These are phyloP conservation scores for Chaetomium tenue DNA, from an alignment of 495 filamentous ascomycete genomes.

Conservation along the genomic window DNA sequence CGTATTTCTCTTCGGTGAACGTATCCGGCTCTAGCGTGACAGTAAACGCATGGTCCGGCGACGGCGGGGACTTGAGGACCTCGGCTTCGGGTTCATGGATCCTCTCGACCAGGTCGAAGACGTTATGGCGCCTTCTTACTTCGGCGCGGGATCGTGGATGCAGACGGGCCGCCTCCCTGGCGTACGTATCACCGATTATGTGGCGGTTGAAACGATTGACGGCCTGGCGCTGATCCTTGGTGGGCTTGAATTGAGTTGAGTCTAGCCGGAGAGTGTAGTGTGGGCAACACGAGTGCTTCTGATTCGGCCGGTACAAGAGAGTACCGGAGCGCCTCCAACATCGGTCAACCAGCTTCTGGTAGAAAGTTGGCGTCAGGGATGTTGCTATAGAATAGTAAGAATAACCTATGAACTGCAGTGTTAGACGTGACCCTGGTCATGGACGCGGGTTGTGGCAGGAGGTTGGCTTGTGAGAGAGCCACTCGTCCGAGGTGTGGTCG, in stretches of 20 bases:
- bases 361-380: conserved; percentile 66
- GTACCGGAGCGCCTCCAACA: conserved; percentile 84
- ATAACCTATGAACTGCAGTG: conserved; percentile 56
- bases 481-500: not conserved
- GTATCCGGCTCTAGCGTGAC: conserved; percentile 76
- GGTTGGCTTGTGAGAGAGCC: conserved; percentile 10
- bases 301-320: conserved; percentile 92
- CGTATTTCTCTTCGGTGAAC: conserved; percentile 85
- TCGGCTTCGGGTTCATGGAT: conserved; percentile 67
- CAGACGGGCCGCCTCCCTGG: conserved; percentile 65
- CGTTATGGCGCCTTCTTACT: conserved; percentile 66
- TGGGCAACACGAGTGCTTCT: conserved; percentile 81
- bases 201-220: conserved; percentile 88
- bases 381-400: conserved; percentile 76
- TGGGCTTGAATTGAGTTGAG: conserved; percentile 64
- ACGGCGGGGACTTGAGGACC: conserved; percentile 53
- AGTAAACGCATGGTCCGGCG: conserved; percentile 75
- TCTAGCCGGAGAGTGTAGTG: conserved; percentile 90
- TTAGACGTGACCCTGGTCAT: conserved; percentile 16
- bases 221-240: conserved; percentile 79
- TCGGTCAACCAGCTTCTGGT: conserved; percentile 78
- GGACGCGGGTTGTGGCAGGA: conserved; percentile 1
- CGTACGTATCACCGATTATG: conserved; percentile 76
- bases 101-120: conserved; percentile 68
- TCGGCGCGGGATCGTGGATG: conserved; percentile 80